Evolutionary conservation across 2,329 filamentous ascomycete genomes (phyloP).

Genomic region (Trichoderma sp.): DNA sequence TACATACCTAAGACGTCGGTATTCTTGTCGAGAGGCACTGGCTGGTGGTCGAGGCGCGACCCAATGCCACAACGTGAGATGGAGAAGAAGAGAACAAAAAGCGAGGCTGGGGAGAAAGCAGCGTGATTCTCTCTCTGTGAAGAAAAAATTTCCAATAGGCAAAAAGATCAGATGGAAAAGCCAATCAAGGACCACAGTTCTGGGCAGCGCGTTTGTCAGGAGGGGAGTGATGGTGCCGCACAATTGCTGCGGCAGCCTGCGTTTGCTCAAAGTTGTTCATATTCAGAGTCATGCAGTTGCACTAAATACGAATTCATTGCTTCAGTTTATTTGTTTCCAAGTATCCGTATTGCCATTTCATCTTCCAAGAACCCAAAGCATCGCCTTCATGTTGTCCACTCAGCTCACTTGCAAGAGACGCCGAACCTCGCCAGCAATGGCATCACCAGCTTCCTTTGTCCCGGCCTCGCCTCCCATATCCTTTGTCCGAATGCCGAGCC

Average conservation of each 20-base stretch:
- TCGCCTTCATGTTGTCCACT: not conserved
- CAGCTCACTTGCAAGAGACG: slow-evolving; percentile 6
- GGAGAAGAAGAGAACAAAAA: not conserved
- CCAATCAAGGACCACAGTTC: not conserved
- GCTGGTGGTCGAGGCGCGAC: too few relatives aligned
- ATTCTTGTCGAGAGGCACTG: not conserved
- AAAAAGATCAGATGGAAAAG: not conserved
- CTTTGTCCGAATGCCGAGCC: slow-evolving; percentile 54
- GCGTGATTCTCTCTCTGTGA: not conserved
- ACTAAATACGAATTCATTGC: not conserved
- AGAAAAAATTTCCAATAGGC: not conserved
- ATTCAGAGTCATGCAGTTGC: not conserved
- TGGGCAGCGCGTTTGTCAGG: not conserved
- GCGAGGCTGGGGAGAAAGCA: not conserved
- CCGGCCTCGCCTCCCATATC: slow-evolving; percentile 64
- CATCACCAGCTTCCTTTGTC: slow-evolving; percentile 67
- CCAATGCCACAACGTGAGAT: not conserved
- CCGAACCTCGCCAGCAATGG: slow-evolving; percentile 31
- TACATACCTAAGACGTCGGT: not conserved
- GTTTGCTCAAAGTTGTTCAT: not conserved
- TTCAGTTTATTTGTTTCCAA: not conserved
- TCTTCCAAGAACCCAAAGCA: not conserved
- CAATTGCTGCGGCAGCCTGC: not conserved
- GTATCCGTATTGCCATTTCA: not conserved
- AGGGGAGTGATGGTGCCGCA: not conserved